phyloP scores from a whole-genome alignment of 345 rosid species.

The Xanthoceras sorbifolium region DNA sequence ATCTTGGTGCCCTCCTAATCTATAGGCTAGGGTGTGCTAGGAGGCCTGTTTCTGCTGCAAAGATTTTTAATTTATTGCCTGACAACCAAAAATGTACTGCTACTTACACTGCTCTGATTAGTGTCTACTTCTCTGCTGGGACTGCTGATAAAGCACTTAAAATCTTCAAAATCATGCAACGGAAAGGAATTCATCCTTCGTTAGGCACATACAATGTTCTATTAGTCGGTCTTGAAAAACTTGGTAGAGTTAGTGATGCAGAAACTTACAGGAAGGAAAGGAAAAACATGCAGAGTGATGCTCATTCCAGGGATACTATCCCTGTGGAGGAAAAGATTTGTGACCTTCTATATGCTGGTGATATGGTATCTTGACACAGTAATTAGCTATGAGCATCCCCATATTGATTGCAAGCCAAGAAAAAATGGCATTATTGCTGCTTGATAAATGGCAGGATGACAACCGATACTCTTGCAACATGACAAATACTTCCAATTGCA shows the following conservation, averaged over 20 bases:
- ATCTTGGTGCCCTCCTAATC: constrained; percentile 63
- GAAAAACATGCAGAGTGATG: constrained; percentile 41
- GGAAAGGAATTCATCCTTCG: constrained; percentile 53
- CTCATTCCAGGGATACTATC: constrained; percentile 33
- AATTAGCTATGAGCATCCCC: neutral
- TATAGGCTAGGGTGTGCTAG: constrained; percentile 71
- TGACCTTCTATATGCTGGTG: constrained; percentile 62
- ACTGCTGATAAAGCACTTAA: constrained; percentile 69
- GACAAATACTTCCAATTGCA: too few relatives aligned
- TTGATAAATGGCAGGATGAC: neutral
- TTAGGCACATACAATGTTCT: constrained; percentile 69
- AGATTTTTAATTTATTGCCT: constrained; percentile 61
- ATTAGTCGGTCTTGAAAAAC: constrained; percentile 66
- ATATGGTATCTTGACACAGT: constrained; percentile 22
- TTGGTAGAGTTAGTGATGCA: constrained; percentile 47
- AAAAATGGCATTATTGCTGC: neutral
- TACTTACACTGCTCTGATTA: constrained; percentile 67
- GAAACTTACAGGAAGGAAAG: constrained; percentile 61
- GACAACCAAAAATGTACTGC: constrained; percentile 61
- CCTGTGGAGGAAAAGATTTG: constrained; percentile 58
- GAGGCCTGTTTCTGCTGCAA: constrained; percentile 66
- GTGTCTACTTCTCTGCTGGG: constrained; percentile 72
- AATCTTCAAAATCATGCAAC: constrained; percentile 57
- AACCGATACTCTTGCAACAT: neutral
- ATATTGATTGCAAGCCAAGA: neutral